These are phyloP conservation scores for Ceratobasidium sp. DNA, from an alignment of 1,284 basidiomycete species.

Conservation along the genomic window DNA sequence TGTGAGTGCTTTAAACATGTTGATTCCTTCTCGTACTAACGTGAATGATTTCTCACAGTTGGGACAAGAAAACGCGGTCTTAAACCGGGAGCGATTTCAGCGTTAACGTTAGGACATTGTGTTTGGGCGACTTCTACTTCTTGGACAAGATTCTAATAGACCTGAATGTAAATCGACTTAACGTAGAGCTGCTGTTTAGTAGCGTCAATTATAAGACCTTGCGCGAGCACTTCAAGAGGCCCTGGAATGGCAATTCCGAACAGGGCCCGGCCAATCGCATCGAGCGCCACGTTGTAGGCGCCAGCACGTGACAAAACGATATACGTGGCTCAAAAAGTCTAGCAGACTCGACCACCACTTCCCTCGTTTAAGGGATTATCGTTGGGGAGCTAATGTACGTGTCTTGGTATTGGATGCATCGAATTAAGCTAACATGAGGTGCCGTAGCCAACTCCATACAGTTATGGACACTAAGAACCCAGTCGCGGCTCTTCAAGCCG, in stretches of 20 bases:
- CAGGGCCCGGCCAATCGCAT: too few relatives aligned
- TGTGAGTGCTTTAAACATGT: constrained; percentile 65
- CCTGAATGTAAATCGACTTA: too few relatives aligned
- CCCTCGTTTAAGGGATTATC: not conserved
- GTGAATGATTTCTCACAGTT: constrained; percentile 52
- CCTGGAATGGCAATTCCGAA: too few relatives aligned
- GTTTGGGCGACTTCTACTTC: not conserved
- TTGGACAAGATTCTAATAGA: not conserved
- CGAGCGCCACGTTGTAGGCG: constrained; percentile 27
- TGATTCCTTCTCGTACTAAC: not conserved
- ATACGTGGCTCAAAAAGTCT: constrained; percentile 44
- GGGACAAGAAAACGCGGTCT: constrained; percentile 57
- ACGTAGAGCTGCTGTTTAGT: too few relatives aligned
- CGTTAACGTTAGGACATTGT: not conserved
- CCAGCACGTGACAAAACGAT: not conserved
- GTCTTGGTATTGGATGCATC: not conserved
- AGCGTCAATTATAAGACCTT: too few relatives aligned
- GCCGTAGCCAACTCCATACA: too few relatives aligned
- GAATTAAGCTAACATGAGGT: not conserved
- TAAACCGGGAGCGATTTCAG: not conserved
- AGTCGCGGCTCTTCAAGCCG: constrained; percentile 39
- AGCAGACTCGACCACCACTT: constrained; percentile 26
- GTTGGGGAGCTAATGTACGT: constrained; percentile 13
- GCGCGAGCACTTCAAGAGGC: too few relatives aligned
- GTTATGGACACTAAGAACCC: constrained; percentile 31